A percentile compares a stretch with the other conserved stretches of the same genome.
phyloP scores from a whole-genome alignment of 176 grass and related monocot species.

The Sorghum bicolor region Sorghum_bicolor_NCBIv3 NC_012879.2:8593001-8593500 shows the following conservation, averaged over 20 bases:
- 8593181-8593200: neutral
- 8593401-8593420: neutral
- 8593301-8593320: neutral
- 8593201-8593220: slow-evolving; percentile 8
- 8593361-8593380: neutral
- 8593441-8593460: slow-evolving; percentile 19
- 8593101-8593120: slow-evolving; percentile 43
- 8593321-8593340: neutral
- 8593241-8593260: slow-evolving; percentile 32
- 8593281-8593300: slow-evolving; percentile 18
- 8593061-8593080: slow-evolving; percentile 14
- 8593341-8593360: no score
- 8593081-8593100: slow-evolving; percentile 8
- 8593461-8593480: neutral
- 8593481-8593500: slow-evolving; percentile 41
- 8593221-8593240: slow-evolving; percentile 39
- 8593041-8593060: slow-evolving; percentile 21
- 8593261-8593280: slow-evolving; percentile 26
- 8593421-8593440: slow-evolving; percentile 24
- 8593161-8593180: slow-evolving; percentile 31
- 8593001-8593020: slow-evolving; percentile 28
- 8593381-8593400: slow-evolving; percentile 45
- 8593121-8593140: neutral
- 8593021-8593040: slow-evolving; percentile 33
- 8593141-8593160: slow-evolving; percentile 45